phyloP scores from a whole-genome alignment of 2,329 filamentous ascomycete species.

The Aspergillus felis region DNA sequence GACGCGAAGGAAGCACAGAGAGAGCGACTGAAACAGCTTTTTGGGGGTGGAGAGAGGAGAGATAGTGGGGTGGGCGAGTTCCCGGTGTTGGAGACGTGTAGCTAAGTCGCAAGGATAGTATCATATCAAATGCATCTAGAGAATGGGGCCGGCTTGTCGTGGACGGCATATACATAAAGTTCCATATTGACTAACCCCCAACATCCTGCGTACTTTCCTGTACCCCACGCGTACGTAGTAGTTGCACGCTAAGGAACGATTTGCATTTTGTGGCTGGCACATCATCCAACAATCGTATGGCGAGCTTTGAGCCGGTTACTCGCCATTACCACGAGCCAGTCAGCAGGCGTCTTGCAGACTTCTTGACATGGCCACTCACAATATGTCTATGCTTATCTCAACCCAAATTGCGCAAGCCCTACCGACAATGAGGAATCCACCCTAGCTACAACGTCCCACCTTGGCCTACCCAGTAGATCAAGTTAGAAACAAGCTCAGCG shows the following conservation, averaged over 20 bases:
- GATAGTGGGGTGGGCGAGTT: slow-evolving; percentile 13
- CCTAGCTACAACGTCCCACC: neutral
- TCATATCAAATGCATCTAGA: too few species aligned
- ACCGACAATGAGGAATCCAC: slow-evolving; percentile 5
- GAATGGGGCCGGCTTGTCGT: too few species aligned
- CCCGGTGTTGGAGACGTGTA: slow-evolving; percentile 7
- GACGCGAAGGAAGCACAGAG: slow-evolving; percentile 22
- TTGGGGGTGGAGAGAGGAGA: neutral
- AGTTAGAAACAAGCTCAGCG: neutral
- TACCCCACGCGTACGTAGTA: too few species aligned
- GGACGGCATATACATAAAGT: too few species aligned
- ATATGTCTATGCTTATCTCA: too few species aligned
- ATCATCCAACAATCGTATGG: neutral
- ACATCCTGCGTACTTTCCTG: too few species aligned
- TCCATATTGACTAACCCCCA: too few species aligned
- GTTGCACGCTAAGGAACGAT: too few species aligned
- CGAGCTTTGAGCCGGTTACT: neutral
- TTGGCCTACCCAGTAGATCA: neutral
- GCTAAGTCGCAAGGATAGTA: neutral
- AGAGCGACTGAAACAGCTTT: slow-evolving; percentile 18
- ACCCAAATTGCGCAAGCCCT: neutral
- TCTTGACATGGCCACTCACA: too few species aligned
- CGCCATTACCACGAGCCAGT: neutral
- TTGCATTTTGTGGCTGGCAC: neutral
- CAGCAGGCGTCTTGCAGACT: neutral